A percentile compares a stretch with the other conserved stretches of the same genome.
phyloP scores from a whole-genome alignment of 2,329 filamentous ascomycete species.

The Ophiostoma montium region DNA sequence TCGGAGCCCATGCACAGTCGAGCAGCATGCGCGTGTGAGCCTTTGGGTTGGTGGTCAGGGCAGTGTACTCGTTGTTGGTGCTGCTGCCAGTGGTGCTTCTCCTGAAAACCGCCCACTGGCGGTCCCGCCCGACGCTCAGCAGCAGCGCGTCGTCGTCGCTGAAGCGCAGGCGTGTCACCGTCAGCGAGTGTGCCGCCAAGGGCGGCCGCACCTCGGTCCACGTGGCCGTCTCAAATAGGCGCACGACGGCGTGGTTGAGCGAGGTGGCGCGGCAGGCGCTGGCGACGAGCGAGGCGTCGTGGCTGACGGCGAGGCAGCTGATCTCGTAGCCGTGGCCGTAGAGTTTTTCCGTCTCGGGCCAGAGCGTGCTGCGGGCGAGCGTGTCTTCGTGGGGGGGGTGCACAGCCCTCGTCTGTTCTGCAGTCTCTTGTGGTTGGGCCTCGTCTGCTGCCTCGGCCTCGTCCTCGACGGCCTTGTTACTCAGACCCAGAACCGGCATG shows the following conservation, averaged over 20 bases:
- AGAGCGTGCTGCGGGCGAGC: slow-evolving; percentile 77
- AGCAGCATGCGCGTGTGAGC: slow-evolving; percentile 89
- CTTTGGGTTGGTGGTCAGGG: slow-evolving; percentile 57
- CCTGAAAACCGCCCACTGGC: slow-evolving; percentile 78
- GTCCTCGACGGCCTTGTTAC: slow-evolving; percentile 74
- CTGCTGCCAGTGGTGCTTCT: slow-evolving; percentile 20
- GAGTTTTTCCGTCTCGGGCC: slow-evolving; percentile 91
- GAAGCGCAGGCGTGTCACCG: slow-evolving; percentile 71
- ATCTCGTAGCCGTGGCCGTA: slow-evolving; percentile 98
- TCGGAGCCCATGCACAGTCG: slow-evolving; percentile 68
- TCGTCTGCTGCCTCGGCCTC: not conserved
- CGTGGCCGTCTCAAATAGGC: slow-evolving; percentile 70
- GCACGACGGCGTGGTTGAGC: slow-evolving; percentile 84
- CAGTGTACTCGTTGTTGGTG: slow-evolving; percentile 32
- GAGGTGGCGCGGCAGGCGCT: slow-evolving; percentile 90
- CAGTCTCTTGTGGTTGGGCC: slow-evolving; percentile 22
- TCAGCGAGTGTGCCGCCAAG: slow-evolving; percentile 73
- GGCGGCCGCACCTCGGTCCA: slow-evolving; percentile 84
- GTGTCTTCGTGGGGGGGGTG: slow-evolving; percentile 53
- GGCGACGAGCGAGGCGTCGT: slow-evolving; percentile 63
- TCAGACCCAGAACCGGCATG: slow-evolving; percentile 87
- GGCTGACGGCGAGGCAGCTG: slow-evolving; percentile 66
- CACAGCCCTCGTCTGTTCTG: not conserved
- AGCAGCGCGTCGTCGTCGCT: slow-evolving; percentile 52
- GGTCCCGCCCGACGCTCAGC: slow-evolving; percentile 79